Evolutionary conservation across 2,329 filamentous ascomycete genomes (phyloP).

Genomic region (Colletotrichum costaricense): DNA sequence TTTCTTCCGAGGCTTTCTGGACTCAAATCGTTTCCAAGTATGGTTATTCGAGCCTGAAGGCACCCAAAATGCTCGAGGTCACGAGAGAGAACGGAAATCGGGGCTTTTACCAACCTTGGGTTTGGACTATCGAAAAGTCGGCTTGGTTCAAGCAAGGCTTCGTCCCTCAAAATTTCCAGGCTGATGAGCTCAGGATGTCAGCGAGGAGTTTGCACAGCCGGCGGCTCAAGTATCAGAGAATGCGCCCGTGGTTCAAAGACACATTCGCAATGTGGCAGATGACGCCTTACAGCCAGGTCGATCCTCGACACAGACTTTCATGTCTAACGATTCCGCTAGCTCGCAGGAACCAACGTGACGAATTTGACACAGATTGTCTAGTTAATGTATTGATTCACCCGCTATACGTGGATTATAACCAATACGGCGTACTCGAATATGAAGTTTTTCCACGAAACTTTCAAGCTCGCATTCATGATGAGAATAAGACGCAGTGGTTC

Average conservation of each 20-base stretch:
- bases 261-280: slow-evolving; percentile 22
- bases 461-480: background rate
- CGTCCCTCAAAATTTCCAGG: background rate
- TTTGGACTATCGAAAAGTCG: background rate
- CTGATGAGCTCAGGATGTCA: background rate
- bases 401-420: background rate
- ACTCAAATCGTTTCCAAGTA: background rate
- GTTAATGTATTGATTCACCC: background rate
- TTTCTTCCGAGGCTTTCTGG: slow-evolving; percentile 2
- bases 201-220: slow-evolving; percentile 4
- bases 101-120: background rate
- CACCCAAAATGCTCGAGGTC: background rate
- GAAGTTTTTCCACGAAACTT: background rate
- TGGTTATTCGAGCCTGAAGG: background rate
- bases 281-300: slow-evolving; percentile 15
- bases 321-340: background rate
- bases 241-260: slow-evolving; percentile 24
- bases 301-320: background rate
- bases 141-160: background rate
- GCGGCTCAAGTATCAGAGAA: background rate
- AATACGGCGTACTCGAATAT: background rate
- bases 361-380: background rate
- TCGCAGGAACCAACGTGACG: background rate
- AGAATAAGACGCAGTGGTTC: slow-evolving; percentile 19
- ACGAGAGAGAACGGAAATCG: background rate